Conservation (phyloP, 768 basidiomycete species). For the Termitomyces sp. region DNA sequence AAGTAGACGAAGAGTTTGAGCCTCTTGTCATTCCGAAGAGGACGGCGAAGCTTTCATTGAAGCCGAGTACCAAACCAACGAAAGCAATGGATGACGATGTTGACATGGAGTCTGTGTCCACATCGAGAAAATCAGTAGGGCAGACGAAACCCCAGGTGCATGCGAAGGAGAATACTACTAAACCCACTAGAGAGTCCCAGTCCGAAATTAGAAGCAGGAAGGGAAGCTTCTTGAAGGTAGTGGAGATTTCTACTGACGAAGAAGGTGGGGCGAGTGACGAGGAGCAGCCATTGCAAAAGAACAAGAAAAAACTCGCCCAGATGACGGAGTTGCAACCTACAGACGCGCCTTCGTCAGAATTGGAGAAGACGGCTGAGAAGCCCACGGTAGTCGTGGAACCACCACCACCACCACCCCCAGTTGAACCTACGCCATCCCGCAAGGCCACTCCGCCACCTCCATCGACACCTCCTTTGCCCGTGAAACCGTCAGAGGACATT, state of each 20-base stretch:
- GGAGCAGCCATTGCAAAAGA: constrained; percentile 7
- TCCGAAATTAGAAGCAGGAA: constrained; percentile 10
- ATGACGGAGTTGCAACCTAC: background rate
- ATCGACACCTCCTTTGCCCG: background rate
- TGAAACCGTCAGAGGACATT: constrained; percentile 17
- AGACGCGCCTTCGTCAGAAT: background rate
- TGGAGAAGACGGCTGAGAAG: background rate
- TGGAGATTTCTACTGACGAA: constrained; percentile 38
- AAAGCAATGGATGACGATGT: constrained; percentile 1
- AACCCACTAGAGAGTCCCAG: constrained; percentile 1
- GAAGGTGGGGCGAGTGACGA: constrained; percentile 23
- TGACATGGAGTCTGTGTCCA: background rate
- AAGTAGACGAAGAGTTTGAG: constrained; percentile 1
- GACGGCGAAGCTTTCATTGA: constrained; percentile 1
- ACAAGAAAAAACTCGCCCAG: background rate
- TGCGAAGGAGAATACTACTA: background rate
- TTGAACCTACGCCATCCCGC: background rate
- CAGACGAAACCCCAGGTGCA: background rate
- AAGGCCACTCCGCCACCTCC: constrained; percentile 2
- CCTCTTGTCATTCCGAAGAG: constrained; percentile 11
- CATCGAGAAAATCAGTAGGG: background rate
- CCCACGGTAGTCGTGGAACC: background rate
- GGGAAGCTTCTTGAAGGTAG: constrained; percentile 24
- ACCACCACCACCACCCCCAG: background rate
- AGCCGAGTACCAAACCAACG: background rate